Evolutionary conservation across 2,329 filamentous ascomycete species (phyloP), one percentile per base, ranked within the genome.

Genomic region (Alternaria triticimaculans): DNA sequence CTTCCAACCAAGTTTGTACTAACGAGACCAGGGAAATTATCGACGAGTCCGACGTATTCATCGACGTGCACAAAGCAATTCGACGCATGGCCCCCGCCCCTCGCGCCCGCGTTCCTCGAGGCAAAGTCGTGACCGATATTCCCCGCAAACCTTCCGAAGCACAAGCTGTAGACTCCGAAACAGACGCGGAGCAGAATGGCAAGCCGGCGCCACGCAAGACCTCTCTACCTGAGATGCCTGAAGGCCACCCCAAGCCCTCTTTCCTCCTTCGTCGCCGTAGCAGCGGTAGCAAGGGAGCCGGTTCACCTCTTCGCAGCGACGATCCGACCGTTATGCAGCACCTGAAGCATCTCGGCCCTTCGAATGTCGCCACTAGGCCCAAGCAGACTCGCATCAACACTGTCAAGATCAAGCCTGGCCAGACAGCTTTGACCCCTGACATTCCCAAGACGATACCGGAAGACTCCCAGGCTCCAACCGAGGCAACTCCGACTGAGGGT

Each of bases 41-140:
- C 66, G 96, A 99, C 78, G 96, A 99, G 80, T 98, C 95, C 0
- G 96, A 99, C 80, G 96, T 99, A 11, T 99, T 97, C 75, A 91
- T 99, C 68, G 96, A 99, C 79, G 94, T 99, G 3, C 96, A 98
- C 85, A 98, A 98, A 83, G 96, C 96, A 21, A 97, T 99, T 71
- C 89, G 96, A 62, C 92, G 96, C 56, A 87, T 96, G 74, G 88
- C 91, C 20, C 94, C 94, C 1, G 94, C 94, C 2, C 95, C 95
- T 1, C 91, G 93, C 75, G 89, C 89, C 48, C 88, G 91, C 60
- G 86, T 89, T n/a, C 86, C 85, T 20, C 88, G 87, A 68, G 84
- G 83, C 48, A 83, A 84, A 57, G 82, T 88, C 43, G 77, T 88
- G 18, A 82, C 83, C 61, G 84, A 86, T 25, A 18, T 64, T 6